phyloP scores from a whole-genome alignment of 768 basidiomycete species.

The Mycena indigotica region DNA sequence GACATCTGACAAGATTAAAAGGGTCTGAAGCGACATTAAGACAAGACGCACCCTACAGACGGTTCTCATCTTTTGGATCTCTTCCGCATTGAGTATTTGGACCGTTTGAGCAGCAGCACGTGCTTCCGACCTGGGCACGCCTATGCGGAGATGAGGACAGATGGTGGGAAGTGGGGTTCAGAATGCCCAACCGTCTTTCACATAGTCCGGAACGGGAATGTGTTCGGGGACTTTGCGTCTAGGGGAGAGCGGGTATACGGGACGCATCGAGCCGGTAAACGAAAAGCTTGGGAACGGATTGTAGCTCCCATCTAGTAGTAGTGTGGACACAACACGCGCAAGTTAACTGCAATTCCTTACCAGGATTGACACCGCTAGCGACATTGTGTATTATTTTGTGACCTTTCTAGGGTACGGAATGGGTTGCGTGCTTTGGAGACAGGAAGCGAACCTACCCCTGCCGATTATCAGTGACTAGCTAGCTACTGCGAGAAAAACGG shows the following conservation, averaged over 20 bases:
- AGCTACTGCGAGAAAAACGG: constrained; percentile 15
- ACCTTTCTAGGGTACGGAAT: constrained; percentile 57
- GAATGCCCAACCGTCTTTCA: constrained; percentile 44
- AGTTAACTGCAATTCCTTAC: too few relatives aligned
- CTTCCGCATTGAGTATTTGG: constrained; percentile 64
- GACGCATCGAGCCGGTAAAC: constrained; percentile 81
- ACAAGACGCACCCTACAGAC: constrained; percentile 77
- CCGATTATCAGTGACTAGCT: constrained; percentile 11
- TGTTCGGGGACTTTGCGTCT: constrained; percentile 77
- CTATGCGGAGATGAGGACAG: constrained; percentile 37
- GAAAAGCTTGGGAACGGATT: constrained; percentile 76
- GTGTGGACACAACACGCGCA: constrained; percentile 9
- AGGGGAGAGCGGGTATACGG: constrained; percentile 85
- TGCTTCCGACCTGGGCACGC: constrained; percentile 61
- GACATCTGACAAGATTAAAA: constrained; percentile 56
- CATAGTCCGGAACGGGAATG: constrained; percentile 90
- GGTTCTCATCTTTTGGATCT: constrained; percentile 87
- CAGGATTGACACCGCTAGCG: constrained; percentile 37
- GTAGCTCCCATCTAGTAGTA: constrained; percentile 68
- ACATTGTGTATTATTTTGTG: constrained; percentile 80
- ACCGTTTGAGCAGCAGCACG: constrained; percentile 61
- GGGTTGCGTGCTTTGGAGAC: neutral
- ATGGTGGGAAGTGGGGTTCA: constrained; percentile 12
- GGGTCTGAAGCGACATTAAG: neutral
- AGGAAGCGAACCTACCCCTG: constrained; percentile 48